Evolutionary conservation across 202 grass and related monocot genomes (phyloP).

Genomic region (Schoenoplectus tabernaemontani): DNA sequence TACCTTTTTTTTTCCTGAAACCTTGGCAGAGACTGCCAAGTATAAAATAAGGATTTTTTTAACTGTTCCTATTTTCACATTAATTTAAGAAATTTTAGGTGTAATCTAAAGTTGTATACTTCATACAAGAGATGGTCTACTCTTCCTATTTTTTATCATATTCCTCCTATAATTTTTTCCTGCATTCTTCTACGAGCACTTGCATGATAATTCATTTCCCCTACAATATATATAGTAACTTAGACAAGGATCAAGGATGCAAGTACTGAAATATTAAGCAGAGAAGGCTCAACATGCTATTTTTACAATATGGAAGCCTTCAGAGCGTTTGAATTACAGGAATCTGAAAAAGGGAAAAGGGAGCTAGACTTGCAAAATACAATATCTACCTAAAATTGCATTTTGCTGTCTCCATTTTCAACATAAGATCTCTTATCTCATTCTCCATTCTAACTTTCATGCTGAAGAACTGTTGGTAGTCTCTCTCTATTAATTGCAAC

Average conservation of each 20-base stretch:
- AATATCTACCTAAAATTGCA: constrained; percentile 36
- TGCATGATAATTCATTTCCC: not conserved
- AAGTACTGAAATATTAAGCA: constrained; percentile 1
- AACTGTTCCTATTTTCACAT: not conserved
- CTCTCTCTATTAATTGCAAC: constrained; percentile 58
- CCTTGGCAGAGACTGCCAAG: too few species aligned
- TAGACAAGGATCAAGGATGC: not conserved
- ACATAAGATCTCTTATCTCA: constrained; percentile 67
- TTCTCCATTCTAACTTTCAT: constrained; percentile 81
- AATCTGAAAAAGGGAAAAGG: not conserved
- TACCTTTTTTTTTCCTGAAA: too few species aligned
- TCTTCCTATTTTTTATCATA: not conserved
- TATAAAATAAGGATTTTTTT: too few species aligned
- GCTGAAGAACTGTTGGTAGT: constrained; percentile 50
- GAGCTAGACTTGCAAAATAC: not conserved
- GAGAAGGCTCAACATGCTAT: not conserved
- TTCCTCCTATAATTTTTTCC: not conserved
- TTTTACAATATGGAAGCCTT: not conserved
- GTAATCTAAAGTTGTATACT: not conserved
- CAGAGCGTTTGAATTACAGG: not conserved
- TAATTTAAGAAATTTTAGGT: not conserved
- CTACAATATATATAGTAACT: not conserved
- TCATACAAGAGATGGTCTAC: not conserved
- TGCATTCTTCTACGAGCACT: not conserved
- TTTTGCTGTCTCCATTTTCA: constrained; percentile 82